These are phyloP conservation scores for Teratosphaeria nubilosa DNA, from an alignment of 2,329 filamentous ascomycete genomes.

Conservation along the genomic window DNA sequence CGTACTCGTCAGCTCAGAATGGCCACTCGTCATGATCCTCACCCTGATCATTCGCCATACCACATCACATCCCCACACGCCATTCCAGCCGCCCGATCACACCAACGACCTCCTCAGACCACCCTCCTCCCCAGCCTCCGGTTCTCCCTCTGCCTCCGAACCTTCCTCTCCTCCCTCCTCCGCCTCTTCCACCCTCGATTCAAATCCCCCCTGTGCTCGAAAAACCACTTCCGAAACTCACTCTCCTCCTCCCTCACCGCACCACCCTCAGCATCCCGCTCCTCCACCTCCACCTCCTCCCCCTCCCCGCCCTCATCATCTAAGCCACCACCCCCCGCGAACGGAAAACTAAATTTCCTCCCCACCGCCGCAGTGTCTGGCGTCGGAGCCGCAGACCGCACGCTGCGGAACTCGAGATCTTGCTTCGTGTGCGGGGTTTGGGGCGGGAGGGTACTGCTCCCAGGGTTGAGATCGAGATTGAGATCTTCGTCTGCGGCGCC, in stretches of 20 bases:
- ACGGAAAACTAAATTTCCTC: conserved; percentile 48
- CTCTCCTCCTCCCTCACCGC: conserved; percentile 33
- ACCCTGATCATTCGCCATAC: no score
- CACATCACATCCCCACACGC: no score
- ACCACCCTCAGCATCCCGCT: conserved; percentile 4
- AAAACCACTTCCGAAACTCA: conserved; percentile 55
- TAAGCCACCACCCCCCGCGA: conserved; percentile 26
- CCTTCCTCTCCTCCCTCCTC: conserved; percentile 49
- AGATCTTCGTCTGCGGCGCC: conserved; percentile 27
- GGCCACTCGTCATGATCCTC: no score
- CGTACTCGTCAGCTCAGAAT: no score
- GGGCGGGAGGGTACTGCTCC: conserved; percentile 33
- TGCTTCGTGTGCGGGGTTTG: conserved; percentile 75
- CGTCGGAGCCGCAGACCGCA: conserved; percentile 86
- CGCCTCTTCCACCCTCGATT: conserved; percentile 45
- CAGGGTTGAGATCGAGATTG: conserved; percentile 16
- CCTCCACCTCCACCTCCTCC: conserved; percentile 19
- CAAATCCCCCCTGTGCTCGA: conserved; percentile 38
- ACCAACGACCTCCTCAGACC: conserved; percentile 1
- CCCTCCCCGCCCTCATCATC: conserved; percentile 39
- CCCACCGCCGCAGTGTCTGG: conserved; percentile 80
- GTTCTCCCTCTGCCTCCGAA: conserved; percentile 51
- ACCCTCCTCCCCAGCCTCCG: conserved; percentile 36
- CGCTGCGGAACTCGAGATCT: conserved; percentile 62
- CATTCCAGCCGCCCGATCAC: no score